Evolutionary conservation across 2,329 filamentous ascomycete genomes (phyloP), one percentile per base, ranked within the genome.

Genomic region (Penicillium sp.): DNA sequence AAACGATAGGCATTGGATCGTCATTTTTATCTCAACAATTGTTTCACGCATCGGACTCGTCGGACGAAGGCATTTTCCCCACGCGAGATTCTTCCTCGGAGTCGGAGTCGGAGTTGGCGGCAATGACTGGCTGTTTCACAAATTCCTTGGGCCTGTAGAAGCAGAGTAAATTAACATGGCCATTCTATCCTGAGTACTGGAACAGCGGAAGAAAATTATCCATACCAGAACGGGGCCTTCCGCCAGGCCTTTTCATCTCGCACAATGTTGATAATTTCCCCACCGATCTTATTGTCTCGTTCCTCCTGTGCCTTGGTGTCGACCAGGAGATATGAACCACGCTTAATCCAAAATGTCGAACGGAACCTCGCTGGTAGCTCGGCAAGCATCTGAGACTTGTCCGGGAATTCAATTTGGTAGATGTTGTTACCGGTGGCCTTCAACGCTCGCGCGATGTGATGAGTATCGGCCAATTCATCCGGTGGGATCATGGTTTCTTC

Each of bases 201-300:
- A 14, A 18, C 11, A 43, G 31, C 28, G 28, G 28, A 31, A 18
- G 23, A 19, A 29, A 47, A n/a, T 24, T 10, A 26, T 13, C 72
- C 79, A 50, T 67, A 93, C 94, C 94, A 97, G 71, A 93, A 99
- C 9, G 80, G 67, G 77, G 89, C 87, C 76, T 96, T 96, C 67
- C 92, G 85, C 94, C 94, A 99, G 39, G 82, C 81, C 76, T 91
- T 95, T 78, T 97, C 92, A 67, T 97, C 91, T 33, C 91, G 82
- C 33, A 97, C 92, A 31, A 97, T 86, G 68, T 97, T 97, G 63
- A 96, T 82, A 66, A 99, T 97, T 73, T 96, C 91, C 13, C 93
- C 94, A 48, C 84, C 82, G 11, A 96, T 83, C 72, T 91, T 92
- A 66, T 91, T 91, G 40, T 88, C 87, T 48, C 87, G 77, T 21